Percentiles rank a stretch among this genome's conserved stretches.
Conservation (phyloP, 2,329 filamentous ascomycete species). For the Zasmidium cellare region DNA sequence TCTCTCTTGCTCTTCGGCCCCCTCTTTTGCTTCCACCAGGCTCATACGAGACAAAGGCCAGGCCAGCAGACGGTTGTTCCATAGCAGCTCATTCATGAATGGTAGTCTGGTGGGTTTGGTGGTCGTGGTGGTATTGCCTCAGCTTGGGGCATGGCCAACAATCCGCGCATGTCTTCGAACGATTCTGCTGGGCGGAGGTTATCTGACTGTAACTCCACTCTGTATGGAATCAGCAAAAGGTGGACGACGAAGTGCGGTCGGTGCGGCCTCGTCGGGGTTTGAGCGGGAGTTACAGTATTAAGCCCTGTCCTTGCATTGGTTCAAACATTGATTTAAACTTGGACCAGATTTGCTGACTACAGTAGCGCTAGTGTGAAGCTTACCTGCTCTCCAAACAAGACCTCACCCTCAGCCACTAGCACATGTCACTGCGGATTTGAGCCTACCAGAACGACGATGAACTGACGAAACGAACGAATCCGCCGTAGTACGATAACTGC, state of each 20-base stretch:
- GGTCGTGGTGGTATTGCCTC: neutral
- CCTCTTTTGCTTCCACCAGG: neutral
- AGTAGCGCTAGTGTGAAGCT: neutral
- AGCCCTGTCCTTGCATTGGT: too few relatives aligned
- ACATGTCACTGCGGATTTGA: neutral
- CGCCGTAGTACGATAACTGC: neutral
- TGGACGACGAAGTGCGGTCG: too few relatives aligned
- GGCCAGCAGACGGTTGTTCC: neutral
- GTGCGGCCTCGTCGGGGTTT: too few relatives aligned
- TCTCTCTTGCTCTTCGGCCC: neutral
- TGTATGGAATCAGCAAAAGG: too few relatives aligned
- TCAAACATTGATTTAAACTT: too few relatives aligned
- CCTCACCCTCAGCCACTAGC: neutral
- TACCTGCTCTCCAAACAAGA: neutral
- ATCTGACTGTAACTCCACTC: too few relatives aligned
- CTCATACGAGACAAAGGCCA: neutral
- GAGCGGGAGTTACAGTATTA: too few relatives aligned
- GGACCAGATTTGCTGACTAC: neutral
- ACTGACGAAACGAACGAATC: too few relatives aligned
- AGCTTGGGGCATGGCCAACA: too few relatives aligned
- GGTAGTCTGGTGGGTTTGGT: too few relatives aligned
- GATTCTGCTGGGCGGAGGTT: too few relatives aligned
- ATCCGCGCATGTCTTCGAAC: too few relatives aligned
- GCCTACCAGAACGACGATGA: neutral
- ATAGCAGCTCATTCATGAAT: neutral